phyloP scores from a whole-genome alignment of 495 filamentous ascomycete genomes.

The Annulohypoxylon stygium region DNA sequence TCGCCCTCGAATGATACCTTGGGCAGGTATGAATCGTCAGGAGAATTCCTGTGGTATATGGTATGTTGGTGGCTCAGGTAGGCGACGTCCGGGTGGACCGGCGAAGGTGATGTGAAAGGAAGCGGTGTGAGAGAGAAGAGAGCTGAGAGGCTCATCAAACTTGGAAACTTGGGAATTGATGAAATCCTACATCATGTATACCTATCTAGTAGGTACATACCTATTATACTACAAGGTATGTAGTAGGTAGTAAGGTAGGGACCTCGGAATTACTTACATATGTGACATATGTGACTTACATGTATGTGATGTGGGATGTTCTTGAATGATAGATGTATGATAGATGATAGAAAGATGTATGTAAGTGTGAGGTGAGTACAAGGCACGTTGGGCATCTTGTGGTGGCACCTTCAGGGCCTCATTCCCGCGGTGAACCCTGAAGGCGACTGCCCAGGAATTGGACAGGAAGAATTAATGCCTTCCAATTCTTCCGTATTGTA shows the following conservation, averaged over 20 bases:
- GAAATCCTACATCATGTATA: not conserved
- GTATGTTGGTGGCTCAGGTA: slow-evolving; percentile 21
- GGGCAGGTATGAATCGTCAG: not conserved
- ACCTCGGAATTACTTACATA: not conserved
- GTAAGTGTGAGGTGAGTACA: not conserved
- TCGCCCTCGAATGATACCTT: not conserved
- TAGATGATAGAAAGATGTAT: not conserved
- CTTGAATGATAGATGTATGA: not conserved
- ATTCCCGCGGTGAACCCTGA: not conserved
- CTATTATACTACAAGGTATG: not conserved
- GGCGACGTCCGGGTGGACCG: slow-evolving; percentile 22
- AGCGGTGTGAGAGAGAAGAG: slow-evolving; percentile 27
- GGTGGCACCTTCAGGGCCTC: not conserved
- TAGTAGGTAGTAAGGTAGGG: not conserved
- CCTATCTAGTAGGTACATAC: not conserved
- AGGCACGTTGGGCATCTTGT: no score
- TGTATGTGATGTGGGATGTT: not conserved
- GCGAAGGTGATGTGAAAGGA: slow-evolving; percentile 21
- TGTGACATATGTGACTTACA: not conserved
- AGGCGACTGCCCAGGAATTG: not conserved
- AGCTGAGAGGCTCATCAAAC: slow-evolving; percentile 16
- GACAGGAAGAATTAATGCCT: no score
- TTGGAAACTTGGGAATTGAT: not conserved
- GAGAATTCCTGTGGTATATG: slow-evolving; percentile 9
- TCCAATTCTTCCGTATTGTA: no score